Evolutionary conservation across 306 rosid genomes (phyloP).

Genomic region (Trifolium dubium): DNA sequence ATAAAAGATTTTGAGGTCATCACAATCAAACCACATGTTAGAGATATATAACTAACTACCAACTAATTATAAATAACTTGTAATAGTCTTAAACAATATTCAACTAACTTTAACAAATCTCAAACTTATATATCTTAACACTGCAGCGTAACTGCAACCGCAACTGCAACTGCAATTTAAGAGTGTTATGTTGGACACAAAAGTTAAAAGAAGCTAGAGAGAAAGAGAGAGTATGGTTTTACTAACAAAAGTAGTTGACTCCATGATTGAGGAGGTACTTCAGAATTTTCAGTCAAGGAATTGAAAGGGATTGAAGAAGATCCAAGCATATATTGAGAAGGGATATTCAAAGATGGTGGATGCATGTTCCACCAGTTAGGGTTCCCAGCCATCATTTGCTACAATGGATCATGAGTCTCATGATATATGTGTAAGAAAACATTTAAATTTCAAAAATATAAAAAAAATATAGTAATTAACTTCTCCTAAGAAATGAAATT

Average conservation of each 20-base stretch:
- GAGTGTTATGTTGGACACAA: neutral
- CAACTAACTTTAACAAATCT: too few species aligned
- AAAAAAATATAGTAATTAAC: conserved; percentile 3
- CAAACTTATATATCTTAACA: too few species aligned
- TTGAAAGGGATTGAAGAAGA: conserved; percentile 62
- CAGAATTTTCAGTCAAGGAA: conserved; percentile 50
- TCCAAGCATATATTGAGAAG: conserved; percentile 66
- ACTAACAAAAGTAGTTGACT: conserved; percentile 70
- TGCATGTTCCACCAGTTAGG: conserved; percentile 92
- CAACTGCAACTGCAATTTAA: neutral
- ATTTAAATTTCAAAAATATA: neutral
- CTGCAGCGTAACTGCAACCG: too few species aligned
- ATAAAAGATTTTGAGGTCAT: too few species aligned
- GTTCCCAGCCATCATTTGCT: conserved; percentile 91
- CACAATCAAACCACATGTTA: too few species aligned
- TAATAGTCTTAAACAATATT: too few species aligned
- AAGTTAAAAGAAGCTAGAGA: neutral
- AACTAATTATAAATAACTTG: too few species aligned
- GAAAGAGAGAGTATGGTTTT: conserved; percentile 29
- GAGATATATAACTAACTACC: too few species aligned
- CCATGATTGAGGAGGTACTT: conserved; percentile 59
- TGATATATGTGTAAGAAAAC: neutral
- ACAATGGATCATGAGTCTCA: conserved; percentile 23
- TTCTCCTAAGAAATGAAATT: conserved; percentile 22
- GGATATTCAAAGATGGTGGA: conserved; percentile 70